phyloP scores from a whole-genome alignment of 2,329 filamentous ascomycete genomes.

The Volutella citrinella region DNA sequence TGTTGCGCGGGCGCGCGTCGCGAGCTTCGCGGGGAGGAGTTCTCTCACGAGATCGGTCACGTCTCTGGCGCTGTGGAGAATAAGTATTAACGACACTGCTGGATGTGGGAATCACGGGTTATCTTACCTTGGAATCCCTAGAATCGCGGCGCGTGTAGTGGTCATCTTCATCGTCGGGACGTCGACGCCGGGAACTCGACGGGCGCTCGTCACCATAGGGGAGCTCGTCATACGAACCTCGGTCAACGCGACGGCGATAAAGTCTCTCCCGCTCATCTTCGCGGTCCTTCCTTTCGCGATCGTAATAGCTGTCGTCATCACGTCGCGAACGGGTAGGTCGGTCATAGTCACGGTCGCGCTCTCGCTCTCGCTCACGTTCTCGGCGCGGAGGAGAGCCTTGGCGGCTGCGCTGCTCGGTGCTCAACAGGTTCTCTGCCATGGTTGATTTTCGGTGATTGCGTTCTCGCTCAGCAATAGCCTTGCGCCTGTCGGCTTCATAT shows the following conservation, averaged over 20 bases:
- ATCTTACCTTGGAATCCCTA: conserved; percentile 63
- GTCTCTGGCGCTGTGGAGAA: conserved; percentile 52
- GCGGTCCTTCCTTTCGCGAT: conserved; percentile 80
- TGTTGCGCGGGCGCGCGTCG: conserved; percentile 48
- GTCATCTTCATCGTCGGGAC: conserved; percentile 75
- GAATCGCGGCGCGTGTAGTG: conserved; percentile 61
- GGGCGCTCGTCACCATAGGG: conserved; percentile 81
- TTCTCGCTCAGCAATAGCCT: conserved; percentile 90
- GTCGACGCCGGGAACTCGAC: conserved; percentile 66
- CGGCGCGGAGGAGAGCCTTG: conserved; percentile 40
- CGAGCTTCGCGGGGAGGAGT: conserved; percentile 53
- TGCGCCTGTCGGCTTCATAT: conserved; percentile 92
- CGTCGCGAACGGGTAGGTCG: conserved; percentile 54
- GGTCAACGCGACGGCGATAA: conserved; percentile 76
- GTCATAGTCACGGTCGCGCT: conserved; percentile 45
- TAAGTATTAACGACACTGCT: conserved; percentile 24
- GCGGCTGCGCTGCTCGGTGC: conserved; percentile 48
- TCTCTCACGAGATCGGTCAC: conserved; percentile 59
- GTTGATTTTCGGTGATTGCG: conserved; percentile 83
- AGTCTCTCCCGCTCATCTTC: conserved; percentile 87
- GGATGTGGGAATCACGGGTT: too few relatives aligned
- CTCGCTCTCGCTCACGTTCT: conserved; percentile 35
- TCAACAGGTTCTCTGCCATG: conserved; percentile 62
- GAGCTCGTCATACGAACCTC: conserved; percentile 79
- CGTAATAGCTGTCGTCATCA: conserved; percentile 68